Evolutionary conservation across 2,329 filamentous ascomycete species (phyloP).

Genomic region (Hypoxylon sp.): DNA sequence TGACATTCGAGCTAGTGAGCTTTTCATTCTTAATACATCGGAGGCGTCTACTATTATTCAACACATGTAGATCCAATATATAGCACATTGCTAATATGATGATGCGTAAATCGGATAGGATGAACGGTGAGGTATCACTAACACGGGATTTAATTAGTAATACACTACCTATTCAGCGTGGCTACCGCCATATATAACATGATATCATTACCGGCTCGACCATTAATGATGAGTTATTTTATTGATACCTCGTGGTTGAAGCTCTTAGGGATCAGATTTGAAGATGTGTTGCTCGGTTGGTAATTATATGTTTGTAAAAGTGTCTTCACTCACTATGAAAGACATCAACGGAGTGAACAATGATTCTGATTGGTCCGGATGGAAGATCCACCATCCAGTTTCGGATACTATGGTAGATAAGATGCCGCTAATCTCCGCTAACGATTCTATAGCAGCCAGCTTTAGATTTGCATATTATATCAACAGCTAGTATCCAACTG

Average conservation of each 20-base stretch:
- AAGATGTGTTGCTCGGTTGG: not conserved
- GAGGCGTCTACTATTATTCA: constrained; percentile 2
- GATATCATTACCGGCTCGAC: constrained; percentile 1
- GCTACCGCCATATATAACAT: constrained; percentile 15
- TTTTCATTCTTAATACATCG: constrained; percentile 7
- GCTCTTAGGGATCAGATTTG: constrained; percentile 5
- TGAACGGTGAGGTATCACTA: constrained; percentile 3
- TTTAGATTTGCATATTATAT: not conserved
- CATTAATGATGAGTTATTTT: not conserved
- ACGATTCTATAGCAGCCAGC: not conserved
- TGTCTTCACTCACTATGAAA: constrained; percentile 1
- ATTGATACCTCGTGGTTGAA: constrained; percentile 20
- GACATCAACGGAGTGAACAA: not conserved
- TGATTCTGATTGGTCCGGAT: constrained; percentile 4
- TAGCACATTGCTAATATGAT: constrained; percentile 7
- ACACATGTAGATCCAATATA: constrained; percentile 31
- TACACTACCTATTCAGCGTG: not conserved
- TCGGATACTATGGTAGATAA: constrained; percentile 20
- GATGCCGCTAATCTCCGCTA: not conserved
- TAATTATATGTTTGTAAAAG: not conserved
- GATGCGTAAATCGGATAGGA: constrained; percentile 3
- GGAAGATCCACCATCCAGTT: not conserved
- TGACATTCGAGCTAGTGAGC: not conserved
- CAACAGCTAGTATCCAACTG: too few relatives aligned
- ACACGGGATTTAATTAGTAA: constrained; percentile 20